Evolutionary conservation across 2,329 filamentous ascomycete species (phyloP).

Genomic region (Epichloe aotearoae): DNA sequence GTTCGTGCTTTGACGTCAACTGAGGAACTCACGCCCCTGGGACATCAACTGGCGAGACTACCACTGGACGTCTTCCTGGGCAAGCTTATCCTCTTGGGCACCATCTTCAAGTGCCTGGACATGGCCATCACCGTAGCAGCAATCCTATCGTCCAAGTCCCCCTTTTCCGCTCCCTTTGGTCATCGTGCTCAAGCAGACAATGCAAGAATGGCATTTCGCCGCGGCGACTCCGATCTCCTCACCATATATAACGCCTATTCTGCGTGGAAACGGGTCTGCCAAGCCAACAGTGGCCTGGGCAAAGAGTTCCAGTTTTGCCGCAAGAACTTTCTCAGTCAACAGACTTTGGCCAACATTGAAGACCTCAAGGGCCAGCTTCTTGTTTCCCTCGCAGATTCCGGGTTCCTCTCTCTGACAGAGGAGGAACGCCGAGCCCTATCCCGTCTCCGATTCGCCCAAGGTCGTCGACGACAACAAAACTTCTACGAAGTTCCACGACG

Average conservation of each 20-base stretch:
- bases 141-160: conserved; percentile 87
- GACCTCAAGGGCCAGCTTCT: conserved; percentile 89
- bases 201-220: conserved; percentile 64
- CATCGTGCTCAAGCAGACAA: conserved; percentile 71
- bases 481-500: conserved; percentile 76
- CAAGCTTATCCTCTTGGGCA: conserved; percentile 78
- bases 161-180: conserved; percentile 76
- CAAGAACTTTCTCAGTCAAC: conserved; percentile 86
- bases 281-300: conserved; percentile 42
- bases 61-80: conserved; percentile 90
- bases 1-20: conserved; percentile 71
- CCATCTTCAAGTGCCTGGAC: conserved; percentile 82
- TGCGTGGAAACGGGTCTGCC: conserved; percentile 75
- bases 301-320: conserved; percentile 85
- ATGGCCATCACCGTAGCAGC: conserved; percentile 85
- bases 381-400: conserved; percentile 72
- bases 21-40: conserved; percentile 79
- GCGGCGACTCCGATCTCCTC: conserved; percentile 80
- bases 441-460: conserved; percentile 47
- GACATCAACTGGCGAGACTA: conserved; percentile 72
- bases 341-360: conserved; percentile 83
- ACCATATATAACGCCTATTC: conserved; percentile 91
- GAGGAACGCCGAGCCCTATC: conserved; percentile 59
- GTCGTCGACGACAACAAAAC: conserved; percentile 45
- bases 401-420: conserved; percentile 61